Evolutionary conservation across 768 basidiomycete genomes (phyloP), one percentile per base, ranked within the genome.

Genomic region (Strobilomyces echinocephalus): DNA sequence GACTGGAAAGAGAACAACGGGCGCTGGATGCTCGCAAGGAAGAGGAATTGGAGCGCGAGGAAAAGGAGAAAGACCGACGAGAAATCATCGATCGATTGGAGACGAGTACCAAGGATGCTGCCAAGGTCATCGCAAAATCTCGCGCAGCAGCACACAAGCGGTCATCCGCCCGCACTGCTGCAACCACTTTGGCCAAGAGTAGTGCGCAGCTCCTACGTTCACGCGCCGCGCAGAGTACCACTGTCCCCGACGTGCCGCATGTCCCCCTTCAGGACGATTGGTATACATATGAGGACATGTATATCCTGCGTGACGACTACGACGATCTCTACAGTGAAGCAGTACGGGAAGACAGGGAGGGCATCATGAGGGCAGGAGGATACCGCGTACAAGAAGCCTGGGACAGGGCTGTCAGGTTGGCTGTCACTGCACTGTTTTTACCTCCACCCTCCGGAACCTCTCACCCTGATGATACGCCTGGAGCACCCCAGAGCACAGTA

Each of bases 81-180:
- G 85, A 84, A 59, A 83, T 94, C 60, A 89, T 94, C 60, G 85
- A 91, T 73, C 81, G 82, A 51, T 76, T 94, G 47, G 90, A 91
- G 67, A 83, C 85, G 12, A 88, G 86, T 58, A 81, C 82, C 61
- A 83, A 83, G 53, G 81, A 85, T 59, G 88, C 89, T 3, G 69
- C 74, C 11, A 83, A 83, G 61, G 76, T 91, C 55, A 79, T 91
- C 45, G 86, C 83, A 15, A 84, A 79, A 63, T 81, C 82, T 39
- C 80, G 83, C 20, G 81, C 81, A 21, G 82, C 83, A 55, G 85
- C 82, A 15, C 74, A 76, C 52, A 84, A 82, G 60, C 79, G 86
- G 31, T 76, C 78, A 1, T 76, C 79, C 21, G 82, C 83, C 16
- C 81, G 85, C 26, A 74, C 77, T 11, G 68, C 77, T 14, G 66